Evolutionary conservation across 176 grass and related monocot species (phyloP).

Genomic region (Oryza longistaminata): DNA sequence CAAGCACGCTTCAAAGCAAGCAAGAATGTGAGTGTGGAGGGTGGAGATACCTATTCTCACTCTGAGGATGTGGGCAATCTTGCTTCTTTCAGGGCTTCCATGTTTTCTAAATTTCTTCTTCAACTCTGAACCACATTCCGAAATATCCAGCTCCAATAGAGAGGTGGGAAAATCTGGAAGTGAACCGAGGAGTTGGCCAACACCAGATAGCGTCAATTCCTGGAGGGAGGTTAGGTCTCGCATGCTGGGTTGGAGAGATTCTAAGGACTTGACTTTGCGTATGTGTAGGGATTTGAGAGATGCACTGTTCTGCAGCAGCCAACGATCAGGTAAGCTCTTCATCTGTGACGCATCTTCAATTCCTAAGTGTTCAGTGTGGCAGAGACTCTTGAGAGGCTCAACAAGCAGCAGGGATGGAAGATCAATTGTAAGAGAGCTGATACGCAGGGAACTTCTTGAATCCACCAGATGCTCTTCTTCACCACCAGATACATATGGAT

Average conservation of each 20-base stretch:
- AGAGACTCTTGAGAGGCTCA: background rate
- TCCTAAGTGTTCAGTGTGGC: fast-evolving
- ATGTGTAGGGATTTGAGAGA: background rate
- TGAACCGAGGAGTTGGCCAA: constrained; percentile 27
- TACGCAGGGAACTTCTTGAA: background rate
- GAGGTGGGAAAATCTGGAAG: constrained; percentile 37
- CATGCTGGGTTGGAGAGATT: background rate
- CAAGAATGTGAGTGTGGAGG: background rate
- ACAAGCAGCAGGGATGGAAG: background rate
- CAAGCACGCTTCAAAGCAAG: background rate
- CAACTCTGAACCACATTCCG: background rate
- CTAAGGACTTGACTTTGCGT: background rate
- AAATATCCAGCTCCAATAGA: background rate
- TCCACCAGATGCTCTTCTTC: background rate
- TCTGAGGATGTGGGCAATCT: background rate
- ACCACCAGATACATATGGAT: background rate
- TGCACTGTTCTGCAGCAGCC: background rate
- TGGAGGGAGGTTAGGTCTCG: constrained; percentile 19
- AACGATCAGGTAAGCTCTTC: background rate
- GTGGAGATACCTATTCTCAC: background rate
- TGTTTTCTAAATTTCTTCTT: background rate
- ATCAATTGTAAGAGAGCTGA: fast-evolving
- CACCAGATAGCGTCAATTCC: fast-evolving
- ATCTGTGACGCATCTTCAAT: background rate
- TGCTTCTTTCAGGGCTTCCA: background rate